Evolutionary conservation across 1,284 basidiomycete genomes (phyloP).

Genomic region (Boletellus deceptivus): DNA sequence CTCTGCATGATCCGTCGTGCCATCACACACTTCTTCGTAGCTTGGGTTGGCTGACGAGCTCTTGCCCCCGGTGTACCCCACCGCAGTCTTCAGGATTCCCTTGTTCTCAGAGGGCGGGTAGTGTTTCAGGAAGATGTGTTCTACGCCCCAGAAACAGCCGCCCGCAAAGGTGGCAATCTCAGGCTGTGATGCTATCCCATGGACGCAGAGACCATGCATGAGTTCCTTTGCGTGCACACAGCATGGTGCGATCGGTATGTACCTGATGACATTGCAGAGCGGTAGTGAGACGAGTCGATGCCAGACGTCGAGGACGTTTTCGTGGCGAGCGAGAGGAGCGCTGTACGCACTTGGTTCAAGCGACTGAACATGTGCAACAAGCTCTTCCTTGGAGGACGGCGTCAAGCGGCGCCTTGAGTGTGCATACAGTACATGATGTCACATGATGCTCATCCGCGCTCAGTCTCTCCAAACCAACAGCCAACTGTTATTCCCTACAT

Average conservation of each 20-base stretch:
- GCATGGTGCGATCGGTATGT: background rate
- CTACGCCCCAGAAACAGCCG: slow-evolving; percentile 85
- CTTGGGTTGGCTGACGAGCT: slow-evolving; percentile 52
- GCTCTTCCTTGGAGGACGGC: background rate
- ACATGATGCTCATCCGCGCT: background rate
- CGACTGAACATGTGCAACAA: slow-evolving; percentile 18
- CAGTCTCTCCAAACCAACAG: too few relatives aligned
- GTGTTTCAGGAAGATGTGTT: slow-evolving; percentile 84
- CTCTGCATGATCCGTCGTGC: slow-evolving; percentile 88
- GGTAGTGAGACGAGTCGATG: slow-evolving; percentile 29
- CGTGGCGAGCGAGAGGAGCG: slow-evolving; percentile 21
- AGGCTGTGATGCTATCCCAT: slow-evolving; percentile 25
- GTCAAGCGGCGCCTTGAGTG: background rate
- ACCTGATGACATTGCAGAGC: slow-evolving; percentile 29
- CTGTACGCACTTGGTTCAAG: slow-evolving; percentile 21
- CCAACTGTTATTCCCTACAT: too few relatives aligned
- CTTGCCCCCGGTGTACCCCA: slow-evolving; percentile 83
- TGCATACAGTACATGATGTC: background rate
- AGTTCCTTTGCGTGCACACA: background rate
- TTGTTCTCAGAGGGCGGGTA: slow-evolving; percentile 66
- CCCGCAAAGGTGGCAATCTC: slow-evolving; percentile 77
- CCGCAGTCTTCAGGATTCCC: slow-evolving; percentile 67
- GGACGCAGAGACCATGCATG: background rate
- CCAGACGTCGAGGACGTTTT: slow-evolving; percentile 12
- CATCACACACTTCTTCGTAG: slow-evolving; percentile 81